Percentiles rank a stretch among this genome's conserved stretches.
Evolutionary conservation across 2,329 filamentous ascomycete genomes (phyloP).

Genomic region (Apiospora sp.): DNA sequence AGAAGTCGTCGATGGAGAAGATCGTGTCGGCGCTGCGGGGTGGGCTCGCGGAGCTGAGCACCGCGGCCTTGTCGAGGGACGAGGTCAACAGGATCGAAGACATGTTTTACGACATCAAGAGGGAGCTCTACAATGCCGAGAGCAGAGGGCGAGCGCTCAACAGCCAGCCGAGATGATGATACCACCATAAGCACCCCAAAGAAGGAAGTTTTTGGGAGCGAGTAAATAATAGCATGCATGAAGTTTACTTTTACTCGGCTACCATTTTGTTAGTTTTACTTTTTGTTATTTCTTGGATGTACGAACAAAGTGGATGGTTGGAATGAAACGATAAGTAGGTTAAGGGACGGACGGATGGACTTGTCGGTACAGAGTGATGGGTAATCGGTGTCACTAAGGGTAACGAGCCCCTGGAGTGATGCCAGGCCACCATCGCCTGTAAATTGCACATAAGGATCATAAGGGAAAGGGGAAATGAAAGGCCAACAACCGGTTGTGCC

Average conservation of each 20-base stretch:
- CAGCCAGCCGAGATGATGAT: conserved; percentile 13
- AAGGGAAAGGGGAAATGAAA: not conserved
- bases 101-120: conserved; percentile 79
- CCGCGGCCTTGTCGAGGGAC: conserved; percentile 65
- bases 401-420: not conserved
- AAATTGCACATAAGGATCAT: not conserved
- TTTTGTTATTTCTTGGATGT: not conserved
- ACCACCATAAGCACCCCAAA: not conserved
- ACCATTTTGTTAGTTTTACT: not conserved
- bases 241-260: not conserved
- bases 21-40: conserved; percentile 63
- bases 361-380: not conserved
- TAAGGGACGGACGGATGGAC: not conserved
- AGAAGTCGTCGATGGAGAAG: conserved; percentile 48
- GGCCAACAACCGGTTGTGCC: not conserved
- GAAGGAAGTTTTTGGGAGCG: not conserved
- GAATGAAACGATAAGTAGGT: not conserved
- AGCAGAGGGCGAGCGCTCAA: conserved; percentile 54
- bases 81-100: conserved; percentile 79
- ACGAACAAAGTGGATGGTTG: not conserved
- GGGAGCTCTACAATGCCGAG: conserved; percentile 76
- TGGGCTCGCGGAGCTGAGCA: conserved; percentile 67
- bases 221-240: conserved; percentile 1
- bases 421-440: not conserved
- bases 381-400: not conserved